These are phyloP conservation scores for Blastocystis sp. DNA, from an alignment of 352 stramenopile species.

Conservation along the genomic window DNA sequence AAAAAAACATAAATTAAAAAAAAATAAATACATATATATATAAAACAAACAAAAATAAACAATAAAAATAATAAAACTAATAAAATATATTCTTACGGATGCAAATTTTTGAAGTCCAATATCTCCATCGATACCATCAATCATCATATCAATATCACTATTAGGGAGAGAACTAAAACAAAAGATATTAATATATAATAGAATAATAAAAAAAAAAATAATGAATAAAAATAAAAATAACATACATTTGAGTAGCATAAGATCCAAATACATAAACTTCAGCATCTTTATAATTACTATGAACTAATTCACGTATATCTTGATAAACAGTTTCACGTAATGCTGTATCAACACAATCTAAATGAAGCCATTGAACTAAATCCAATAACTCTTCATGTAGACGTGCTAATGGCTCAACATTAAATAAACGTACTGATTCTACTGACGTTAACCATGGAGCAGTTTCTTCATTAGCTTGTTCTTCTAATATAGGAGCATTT, in stretches of 20 bases:
- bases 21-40: too few species aligned
- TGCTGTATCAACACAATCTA: constrained; percentile 12
- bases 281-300: background rate
- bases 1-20: too few species aligned
- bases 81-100: constrained; percentile 1
- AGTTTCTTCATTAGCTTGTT: background rate
- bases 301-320: constrained; percentile 2
- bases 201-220: background rate
- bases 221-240: background rate
- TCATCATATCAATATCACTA: constrained; percentile 35
- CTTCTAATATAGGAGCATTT: background rate
- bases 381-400: constrained; percentile 29
- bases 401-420: constrained; percentile 20
- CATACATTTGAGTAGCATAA: constrained; percentile 27
- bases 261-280: constrained; percentile 31
- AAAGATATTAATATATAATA: background rate
- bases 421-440: constrained; percentile 4
- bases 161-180: constrained; percentile 18
- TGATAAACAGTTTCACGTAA: constrained; percentile 12
- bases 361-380: constrained; percentile 24
- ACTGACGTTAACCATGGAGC: constrained; percentile 4
- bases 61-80: background rate
- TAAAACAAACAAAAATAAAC: too few species aligned
- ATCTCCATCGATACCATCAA: constrained; percentile 21
- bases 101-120: constrained; percentile 18